These are phyloP conservation scores for Penicillium sp. DNA, from an alignment of 2,329 filamentous ascomycete species.

Conservation along the genomic window DNA sequence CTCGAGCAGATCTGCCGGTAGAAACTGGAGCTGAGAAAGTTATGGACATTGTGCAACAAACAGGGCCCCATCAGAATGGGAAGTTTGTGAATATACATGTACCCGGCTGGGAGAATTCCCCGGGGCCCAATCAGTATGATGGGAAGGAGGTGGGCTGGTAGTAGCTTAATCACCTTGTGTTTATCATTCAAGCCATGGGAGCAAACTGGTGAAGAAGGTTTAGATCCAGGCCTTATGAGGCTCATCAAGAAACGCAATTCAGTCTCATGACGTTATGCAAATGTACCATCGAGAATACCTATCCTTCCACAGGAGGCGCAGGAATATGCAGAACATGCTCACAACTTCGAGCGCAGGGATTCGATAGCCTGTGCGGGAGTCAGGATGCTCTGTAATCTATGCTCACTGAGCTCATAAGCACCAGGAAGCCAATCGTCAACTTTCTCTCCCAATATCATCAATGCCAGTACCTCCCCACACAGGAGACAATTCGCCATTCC, in stretches of 20 bases:
- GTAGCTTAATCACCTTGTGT: neutral
- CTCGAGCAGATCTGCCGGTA: conserved; percentile 45
- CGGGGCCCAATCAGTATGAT: conserved; percentile 41
- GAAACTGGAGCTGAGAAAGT: conserved; percentile 42
- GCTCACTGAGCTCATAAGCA: conserved; percentile 25
- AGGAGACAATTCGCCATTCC: conserved; percentile 61
- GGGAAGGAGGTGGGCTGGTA: conserved; percentile 39
- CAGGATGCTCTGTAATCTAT: conserved; percentile 17
- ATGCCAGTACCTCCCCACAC: conserved; percentile 29
- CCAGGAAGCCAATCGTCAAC: conserved; percentile 29
- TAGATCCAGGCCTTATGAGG: no score
- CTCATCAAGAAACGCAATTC: no score
- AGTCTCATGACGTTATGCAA: neutral
- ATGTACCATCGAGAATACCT: neutral
- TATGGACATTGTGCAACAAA: conserved; percentile 48
- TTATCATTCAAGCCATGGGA: neutral
- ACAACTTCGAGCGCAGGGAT: conserved; percentile 18
- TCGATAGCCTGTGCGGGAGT: conserved; percentile 15
- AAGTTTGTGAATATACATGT: conserved; percentile 52
- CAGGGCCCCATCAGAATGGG: conserved; percentile 45
- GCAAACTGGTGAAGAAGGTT: no score
- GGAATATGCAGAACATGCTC: neutral
- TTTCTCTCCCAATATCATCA: conserved; percentile 32
- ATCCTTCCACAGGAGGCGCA: no score
- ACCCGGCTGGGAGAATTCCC: conserved; percentile 39